A percentile compares a stretch with the other conserved stretches of the same genome.
Conservation (phyloP, 768 basidiomycete genomes). For the Saitozyma podzolica region DNA sequence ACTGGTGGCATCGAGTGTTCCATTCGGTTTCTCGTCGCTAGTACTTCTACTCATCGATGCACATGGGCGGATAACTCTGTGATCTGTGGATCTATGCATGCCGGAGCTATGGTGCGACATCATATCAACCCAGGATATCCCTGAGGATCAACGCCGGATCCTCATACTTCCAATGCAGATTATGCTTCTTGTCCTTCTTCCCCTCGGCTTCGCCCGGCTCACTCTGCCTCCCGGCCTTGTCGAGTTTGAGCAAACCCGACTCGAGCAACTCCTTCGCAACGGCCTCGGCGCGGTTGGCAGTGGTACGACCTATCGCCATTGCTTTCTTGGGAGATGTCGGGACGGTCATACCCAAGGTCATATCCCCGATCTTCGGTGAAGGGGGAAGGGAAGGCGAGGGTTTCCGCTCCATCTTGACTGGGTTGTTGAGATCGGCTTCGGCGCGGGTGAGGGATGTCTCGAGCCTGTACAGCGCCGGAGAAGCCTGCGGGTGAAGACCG, state of each 20-base stretch:
- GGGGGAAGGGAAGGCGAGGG: not conserved
- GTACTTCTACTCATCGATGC: too few relatives aligned
- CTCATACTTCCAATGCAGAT: constrained; percentile 48
- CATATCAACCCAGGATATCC: constrained; percentile 35
- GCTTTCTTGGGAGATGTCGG: not conserved
- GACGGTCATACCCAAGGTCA: not conserved
- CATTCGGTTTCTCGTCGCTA: too few relatives aligned
- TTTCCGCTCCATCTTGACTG: constrained; percentile 1
- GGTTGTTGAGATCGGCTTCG: constrained; percentile 13
- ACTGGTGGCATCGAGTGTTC: too few relatives aligned
- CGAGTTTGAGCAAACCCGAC: constrained; percentile 29
- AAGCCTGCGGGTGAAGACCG: constrained; percentile 24
- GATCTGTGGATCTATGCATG: not conserved
- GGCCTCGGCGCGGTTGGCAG: constrained; percentile 7
- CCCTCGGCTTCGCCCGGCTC: constrained; percentile 28
- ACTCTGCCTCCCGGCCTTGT: constrained; percentile 33
- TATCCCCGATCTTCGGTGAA: not conserved
- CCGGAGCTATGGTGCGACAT: not conserved
- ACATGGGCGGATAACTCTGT: too few relatives aligned
- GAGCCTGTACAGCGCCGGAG: constrained; percentile 33
- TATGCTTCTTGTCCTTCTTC: constrained; percentile 45
- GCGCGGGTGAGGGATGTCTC: constrained; percentile 18
- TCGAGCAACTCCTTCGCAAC: constrained; percentile 8
- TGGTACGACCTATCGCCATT: not conserved
- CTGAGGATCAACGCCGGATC: constrained; percentile 47